Base-by-base conservation (phyloP, 2,329 filamentous ascomycete species). In the Penicillium brasilianum region DNA sequence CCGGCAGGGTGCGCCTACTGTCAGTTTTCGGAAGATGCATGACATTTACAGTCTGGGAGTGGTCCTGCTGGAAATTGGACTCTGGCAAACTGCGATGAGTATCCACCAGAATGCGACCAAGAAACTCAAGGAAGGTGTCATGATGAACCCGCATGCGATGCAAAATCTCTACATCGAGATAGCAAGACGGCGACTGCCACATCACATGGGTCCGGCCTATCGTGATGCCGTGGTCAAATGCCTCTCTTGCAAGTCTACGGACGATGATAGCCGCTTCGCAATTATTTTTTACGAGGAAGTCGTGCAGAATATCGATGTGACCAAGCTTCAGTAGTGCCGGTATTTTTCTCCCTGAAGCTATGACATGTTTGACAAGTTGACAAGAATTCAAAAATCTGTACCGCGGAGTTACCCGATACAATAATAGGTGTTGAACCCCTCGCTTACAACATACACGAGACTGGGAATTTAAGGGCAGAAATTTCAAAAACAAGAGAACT, bases 1-100 rank as follows among this genome's bases (percentile, higher is more conserved):
- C 14, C 46, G 46, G 22, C 46, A 49, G 13, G 46, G 46, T 4
- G 9, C 28, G 13, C 46, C 46, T 6, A 30, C 46, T 4, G 46
- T 30, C 22, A 49, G 28, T n/a, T 49, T 30, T 16, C 22, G 13
- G 25, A 49, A 30, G 46, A 49, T 30, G 28, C 46, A 49, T 11
- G 46, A 49, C 13, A 49, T 49, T 32, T 49, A 49, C 22, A 49
- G 46, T 30, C 46, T 49, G 18, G 60, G 60, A 8, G 51, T 55
- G 32, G 32, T 32, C 4, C 37, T 55, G 20, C 51, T 55, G 20
- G 51, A 55, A 43, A 55, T 55, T 30, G 51, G 51, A 16, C 34
- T 55, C 18, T 55, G 51, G 51, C 41, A 44, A 20, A 44, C 41
- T 8, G 41, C 41, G 18, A 44, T 44, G 41, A 44, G 18, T 44